phyloP scores from a whole-genome alignment of 805 yeast species.

The Candida morakotiae region DNA sequence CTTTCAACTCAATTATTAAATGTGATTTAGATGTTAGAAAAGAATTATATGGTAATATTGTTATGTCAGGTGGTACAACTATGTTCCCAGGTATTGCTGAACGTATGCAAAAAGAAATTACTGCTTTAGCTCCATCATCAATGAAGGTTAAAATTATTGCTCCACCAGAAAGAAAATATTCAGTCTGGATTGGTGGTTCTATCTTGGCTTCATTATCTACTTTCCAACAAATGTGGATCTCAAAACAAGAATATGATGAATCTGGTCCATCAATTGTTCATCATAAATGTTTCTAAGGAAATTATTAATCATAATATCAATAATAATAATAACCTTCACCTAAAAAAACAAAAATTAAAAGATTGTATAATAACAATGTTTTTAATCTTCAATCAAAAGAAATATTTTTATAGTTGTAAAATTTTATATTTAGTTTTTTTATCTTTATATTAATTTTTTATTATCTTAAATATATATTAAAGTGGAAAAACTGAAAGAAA shows the following conservation, averaged over 20 bases:
- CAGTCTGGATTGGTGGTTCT: conserved; percentile 99
- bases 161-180: conserved; percentile 99
- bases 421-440: conserved; percentile 4
- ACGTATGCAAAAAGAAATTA: conserved; percentile 99
- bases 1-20: conserved; percentile 93
- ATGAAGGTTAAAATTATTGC: conserved; percentile 99
- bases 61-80: conserved; percentile 99
- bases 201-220: conserved; percentile 97
- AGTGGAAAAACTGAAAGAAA: neutral
- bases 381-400: neutral
- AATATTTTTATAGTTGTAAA: conserved; percentile 1
- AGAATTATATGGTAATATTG: conserved; percentile 98
- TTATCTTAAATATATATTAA: conserved; percentile 4
- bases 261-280: conserved; percentile 99
- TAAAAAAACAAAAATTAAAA: conserved; percentile 1
- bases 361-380: neutral
- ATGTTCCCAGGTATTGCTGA: conserved; percentile 99
- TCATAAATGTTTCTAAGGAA: conserved; percentile 82
- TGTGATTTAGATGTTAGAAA: conserved; percentile 99
- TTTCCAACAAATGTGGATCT: conserved; percentile 99
- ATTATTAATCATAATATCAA: neutral
- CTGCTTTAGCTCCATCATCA: conserved; percentile 98
- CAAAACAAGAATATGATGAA: conserved; percentile 87
- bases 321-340: neutral
- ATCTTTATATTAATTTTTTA: too few relatives aligned